phyloP scores from a whole-genome alignment of 208 protist species.

The Acanthamoeba sp. region DNA sequence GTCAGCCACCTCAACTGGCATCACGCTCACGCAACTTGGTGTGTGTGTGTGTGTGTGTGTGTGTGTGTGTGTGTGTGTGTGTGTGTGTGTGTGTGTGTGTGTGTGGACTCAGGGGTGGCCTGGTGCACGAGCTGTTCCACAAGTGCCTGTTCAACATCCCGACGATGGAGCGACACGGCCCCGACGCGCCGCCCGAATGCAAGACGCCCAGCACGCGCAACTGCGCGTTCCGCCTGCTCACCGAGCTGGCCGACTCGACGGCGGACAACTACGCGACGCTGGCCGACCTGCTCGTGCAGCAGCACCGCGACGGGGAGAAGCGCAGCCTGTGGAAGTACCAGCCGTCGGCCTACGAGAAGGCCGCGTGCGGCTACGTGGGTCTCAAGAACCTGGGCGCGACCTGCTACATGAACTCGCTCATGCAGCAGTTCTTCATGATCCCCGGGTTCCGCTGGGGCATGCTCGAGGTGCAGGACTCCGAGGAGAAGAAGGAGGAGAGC shows the following conservation, averaged over 20 bases:
- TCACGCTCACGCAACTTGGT: too few species aligned
- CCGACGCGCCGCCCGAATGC: constrained; percentile 87
- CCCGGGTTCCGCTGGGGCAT: constrained; percentile 76
- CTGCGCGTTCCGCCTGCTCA: constrained; percentile 84
- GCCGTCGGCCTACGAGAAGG: neutral
- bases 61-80: too few species aligned
- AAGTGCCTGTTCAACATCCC: constrained; percentile 89
- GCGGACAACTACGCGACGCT: neutral
- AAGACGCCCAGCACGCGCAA: constrained; percentile 85
- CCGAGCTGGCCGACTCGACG: constrained; percentile 76
- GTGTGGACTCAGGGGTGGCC: constrained; percentile 8
- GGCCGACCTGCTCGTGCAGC: constrained; percentile 20
- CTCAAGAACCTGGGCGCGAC: constrained; percentile 90
- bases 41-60: too few species aligned
- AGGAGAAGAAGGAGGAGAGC: neutral
- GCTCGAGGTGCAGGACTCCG: constrained; percentile 41
- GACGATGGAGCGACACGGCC: constrained; percentile 79
- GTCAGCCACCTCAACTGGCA: too few species aligned
- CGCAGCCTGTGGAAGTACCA: constrained; percentile 45
- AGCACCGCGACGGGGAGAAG: constrained; percentile 31
- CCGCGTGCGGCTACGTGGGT: constrained; percentile 87
- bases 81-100: neutral
- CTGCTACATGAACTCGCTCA: constrained; percentile 91
- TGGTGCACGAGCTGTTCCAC: constrained; percentile 80
- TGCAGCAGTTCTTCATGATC: constrained; percentile 89